Percentiles rank a stretch among this genome's conserved stretches.
phyloP scores from a whole-genome alignment of 1,284 basidiomycete species.

The Ganoderma sinense region DNA sequence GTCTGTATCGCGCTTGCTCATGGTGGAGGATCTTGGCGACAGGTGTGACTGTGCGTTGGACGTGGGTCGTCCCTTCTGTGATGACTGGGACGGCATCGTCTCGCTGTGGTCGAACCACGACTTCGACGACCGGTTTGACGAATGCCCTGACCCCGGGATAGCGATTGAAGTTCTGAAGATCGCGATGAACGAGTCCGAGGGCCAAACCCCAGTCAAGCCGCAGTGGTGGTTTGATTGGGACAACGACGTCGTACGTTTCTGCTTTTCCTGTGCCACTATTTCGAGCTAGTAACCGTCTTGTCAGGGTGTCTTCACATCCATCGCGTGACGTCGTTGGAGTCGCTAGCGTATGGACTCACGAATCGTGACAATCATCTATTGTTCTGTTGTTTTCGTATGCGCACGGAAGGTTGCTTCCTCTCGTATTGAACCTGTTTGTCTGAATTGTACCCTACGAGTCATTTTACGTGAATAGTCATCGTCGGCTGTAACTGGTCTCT shows the following conservation, averaged over 20 bases:
- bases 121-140: background rate
- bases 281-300: background rate
- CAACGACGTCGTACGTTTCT: background rate
- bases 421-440: too few relatives aligned
- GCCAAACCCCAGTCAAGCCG: background rate
- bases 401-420: background rate
- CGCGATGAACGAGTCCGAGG: background rate
- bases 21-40: background rate
- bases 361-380: background rate
- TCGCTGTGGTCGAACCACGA: constrained; percentile 6
- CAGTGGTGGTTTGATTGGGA: constrained; percentile 4
- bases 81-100: background rate
- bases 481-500: too few relatives aligned
- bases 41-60: background rate
- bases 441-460: too few relatives aligned
- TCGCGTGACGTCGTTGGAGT: background rate
- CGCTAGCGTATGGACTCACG: background rate
- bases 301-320: background rate
- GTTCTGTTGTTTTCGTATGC: background rate
- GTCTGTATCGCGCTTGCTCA: background rate
- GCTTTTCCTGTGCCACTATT: background rate
- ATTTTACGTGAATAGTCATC: too few relatives aligned
- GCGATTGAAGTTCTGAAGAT: background rate
- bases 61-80: background rate
- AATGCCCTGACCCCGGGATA: background rate